Percentiles rank a stretch among this genome's conserved stretches.
Conservation (phyloP, 148 eudicot genomes). For the Talinum fruticosum region DNA sequence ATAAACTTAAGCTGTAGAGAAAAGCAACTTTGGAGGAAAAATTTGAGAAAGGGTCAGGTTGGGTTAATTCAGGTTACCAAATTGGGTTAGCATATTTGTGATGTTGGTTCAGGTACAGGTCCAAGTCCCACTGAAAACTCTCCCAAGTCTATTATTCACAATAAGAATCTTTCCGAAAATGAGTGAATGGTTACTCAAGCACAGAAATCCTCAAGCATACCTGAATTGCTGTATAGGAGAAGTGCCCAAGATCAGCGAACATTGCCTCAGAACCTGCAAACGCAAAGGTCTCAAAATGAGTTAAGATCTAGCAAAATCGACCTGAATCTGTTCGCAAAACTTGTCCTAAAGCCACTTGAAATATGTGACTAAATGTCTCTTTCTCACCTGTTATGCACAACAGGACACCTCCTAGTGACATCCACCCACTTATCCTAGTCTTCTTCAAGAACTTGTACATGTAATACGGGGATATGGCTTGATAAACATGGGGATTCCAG, state of each 20-base stretch:
- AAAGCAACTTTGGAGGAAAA: no score
- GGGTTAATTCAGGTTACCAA: no score
- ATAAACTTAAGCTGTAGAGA: no score
- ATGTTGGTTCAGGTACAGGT: no score
- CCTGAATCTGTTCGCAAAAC: not conserved
- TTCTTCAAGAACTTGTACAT: constrained; percentile 90
- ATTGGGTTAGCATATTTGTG: no score
- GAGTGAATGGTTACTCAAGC: not conserved
- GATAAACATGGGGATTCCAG: constrained; percentile 76
- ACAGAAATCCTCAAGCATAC: constrained; percentile 30
- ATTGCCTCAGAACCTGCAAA: constrained; percentile 87
- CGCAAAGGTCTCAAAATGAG: constrained; percentile 11
- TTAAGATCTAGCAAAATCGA: not conserved
- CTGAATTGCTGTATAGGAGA: constrained; percentile 88
- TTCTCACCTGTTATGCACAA: constrained; percentile 81
- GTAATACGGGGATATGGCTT: constrained; percentile 86
- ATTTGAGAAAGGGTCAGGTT: no score
- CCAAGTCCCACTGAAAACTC: no score
- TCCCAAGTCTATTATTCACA: no score
- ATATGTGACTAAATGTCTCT: not conserved
- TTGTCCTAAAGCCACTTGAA: not conserved
- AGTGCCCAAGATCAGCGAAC: constrained; percentile 98
- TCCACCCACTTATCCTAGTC: constrained; percentile 83
- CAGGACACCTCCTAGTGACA: constrained; percentile 90
- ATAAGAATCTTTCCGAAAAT: not conserved